These are phyloP conservation scores for Silene uniflora DNA, from an alignment of 148 eudicot species.

Conservation along the genomic window DNA sequence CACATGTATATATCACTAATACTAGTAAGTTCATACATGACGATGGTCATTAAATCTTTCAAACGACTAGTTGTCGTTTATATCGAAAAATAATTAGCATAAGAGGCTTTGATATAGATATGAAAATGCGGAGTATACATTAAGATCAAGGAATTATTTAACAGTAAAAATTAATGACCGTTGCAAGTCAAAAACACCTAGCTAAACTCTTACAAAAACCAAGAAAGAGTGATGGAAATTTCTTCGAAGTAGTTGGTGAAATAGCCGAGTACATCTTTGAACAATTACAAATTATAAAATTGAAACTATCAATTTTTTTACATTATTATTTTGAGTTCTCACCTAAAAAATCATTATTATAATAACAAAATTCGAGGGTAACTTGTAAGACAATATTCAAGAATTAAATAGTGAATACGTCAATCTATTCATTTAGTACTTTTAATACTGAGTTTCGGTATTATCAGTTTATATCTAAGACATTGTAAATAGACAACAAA, in stretches of 20 bases:
- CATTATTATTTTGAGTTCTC: too few relatives aligned
- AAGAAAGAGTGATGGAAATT: conserved; percentile 5
- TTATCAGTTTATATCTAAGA: too few relatives aligned
- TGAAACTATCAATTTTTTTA: neutral
- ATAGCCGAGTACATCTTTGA: neutral
- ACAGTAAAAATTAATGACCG: conserved; percentile 11
- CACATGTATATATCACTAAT: too few relatives aligned
- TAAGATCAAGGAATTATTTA: conserved; percentile 14
- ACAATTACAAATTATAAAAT: neutral
- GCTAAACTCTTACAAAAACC: conserved; percentile 10
- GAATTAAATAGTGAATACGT: neutral
- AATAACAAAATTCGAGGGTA: too few relatives aligned
- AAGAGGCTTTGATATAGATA: neutral
- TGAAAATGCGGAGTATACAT: neutral
- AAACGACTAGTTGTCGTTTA: neutral
- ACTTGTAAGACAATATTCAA: neutral
- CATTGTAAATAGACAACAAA: too few relatives aligned
- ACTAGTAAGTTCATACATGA: too few relatives aligned
- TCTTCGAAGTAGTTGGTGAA: conserved; percentile 13
- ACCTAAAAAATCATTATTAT: neutral
- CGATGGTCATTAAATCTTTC: neutral
- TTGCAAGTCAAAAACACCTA: conserved; percentile 16
- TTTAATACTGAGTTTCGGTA: too few relatives aligned
- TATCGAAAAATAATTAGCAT: neutral
- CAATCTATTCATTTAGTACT: too few relatives aligned